Evolutionary conservation across 441 rosid genomes (phyloP).

Genomic region (Euphorbia schlechtendalii): DNA sequence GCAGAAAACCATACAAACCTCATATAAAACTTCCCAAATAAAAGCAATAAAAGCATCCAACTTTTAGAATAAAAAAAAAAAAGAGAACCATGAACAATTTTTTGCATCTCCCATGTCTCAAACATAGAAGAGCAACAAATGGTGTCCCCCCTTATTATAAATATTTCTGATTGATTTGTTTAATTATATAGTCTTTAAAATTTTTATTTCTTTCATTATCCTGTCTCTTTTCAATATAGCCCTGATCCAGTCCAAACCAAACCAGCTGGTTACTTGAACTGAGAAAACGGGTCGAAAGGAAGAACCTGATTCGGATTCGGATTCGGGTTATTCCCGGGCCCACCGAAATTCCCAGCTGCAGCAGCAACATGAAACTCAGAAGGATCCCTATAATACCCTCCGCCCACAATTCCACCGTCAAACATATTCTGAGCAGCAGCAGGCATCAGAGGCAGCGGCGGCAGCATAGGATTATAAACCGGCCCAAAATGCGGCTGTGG

Average conservation of each 20-base stretch:
- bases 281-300: constrained; percentile 29
- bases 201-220: not conserved
- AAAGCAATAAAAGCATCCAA: not conserved
- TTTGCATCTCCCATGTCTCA: not conserved
- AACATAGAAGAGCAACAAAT: not conserved
- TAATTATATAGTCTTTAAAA: not conserved
- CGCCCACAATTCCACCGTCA: constrained; percentile 13
- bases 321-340: constrained; percentile 10
- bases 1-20: not conserved
- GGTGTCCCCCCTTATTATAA: not conserved
- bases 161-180: not conserved
- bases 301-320: constrained; percentile 5
- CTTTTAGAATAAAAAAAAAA: not conserved
- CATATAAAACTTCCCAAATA: too few species aligned
- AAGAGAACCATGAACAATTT: not conserved
- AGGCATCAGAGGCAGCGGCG: not conserved
- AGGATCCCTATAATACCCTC: constrained; percentile 21
- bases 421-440: not conserved
- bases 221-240: not conserved
- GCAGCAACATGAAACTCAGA: not conserved
- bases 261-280: constrained; percentile 21
- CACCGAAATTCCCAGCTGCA: not conserved
- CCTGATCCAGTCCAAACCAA: not conserved
- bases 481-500: not conserved
- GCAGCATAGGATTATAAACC: not conserved